Evolutionary conservation across 2,329 filamentous ascomycete species (phyloP), one percentile per base, ranked within the genome.

Genomic region (Trichocomaceae sp.): DNA sequence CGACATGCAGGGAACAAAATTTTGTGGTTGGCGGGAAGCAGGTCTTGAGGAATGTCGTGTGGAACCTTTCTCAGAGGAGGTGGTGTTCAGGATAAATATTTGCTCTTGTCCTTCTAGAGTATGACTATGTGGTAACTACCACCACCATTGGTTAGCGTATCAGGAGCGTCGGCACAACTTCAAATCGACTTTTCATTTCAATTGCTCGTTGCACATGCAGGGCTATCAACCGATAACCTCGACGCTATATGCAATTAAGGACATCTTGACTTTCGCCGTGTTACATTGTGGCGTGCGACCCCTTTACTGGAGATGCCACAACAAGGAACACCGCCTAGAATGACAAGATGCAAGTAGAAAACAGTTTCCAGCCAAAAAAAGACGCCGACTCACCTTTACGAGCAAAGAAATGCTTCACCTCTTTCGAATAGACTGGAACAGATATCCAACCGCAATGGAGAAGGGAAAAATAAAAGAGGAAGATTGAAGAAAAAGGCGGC

Each of bases 1-100:
- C 37, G 50, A 53, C 57, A 58, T 58, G 41, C 57, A 56, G 26
- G 50, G 26, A 52, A 35, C 8, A 46, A 41, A n/a, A n/a, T n/a
- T n/a, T 20, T 35, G 51, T 22, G 56, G 47, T 54, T 53, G 37
- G 55, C 47, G 46, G 31, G 13, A 47, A 23, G 26, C 35, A 15
- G 19, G 31, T 22, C 46, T 42, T 13, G 33, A 49, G 50, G 47
- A 54, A 57, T 54, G 55, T 57, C 47, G 47, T 45, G 54, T 56
- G 45, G 35, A 37, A 50, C 10, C 19, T 22, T 13, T 29, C 29
- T 41, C 29, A 23, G 26, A 49, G 39, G 26, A 29, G 19, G 42
- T 42, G 35, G 48, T 23, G 39, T 23, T 19, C 50, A 52, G 50
- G 35, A 52, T 52, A 41, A 52, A 26, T 26, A 26, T 17, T 37